Conservation (phyloP, 2,329 filamentous ascomycete species). For the Ophiosphaerella narmari region DNA sequence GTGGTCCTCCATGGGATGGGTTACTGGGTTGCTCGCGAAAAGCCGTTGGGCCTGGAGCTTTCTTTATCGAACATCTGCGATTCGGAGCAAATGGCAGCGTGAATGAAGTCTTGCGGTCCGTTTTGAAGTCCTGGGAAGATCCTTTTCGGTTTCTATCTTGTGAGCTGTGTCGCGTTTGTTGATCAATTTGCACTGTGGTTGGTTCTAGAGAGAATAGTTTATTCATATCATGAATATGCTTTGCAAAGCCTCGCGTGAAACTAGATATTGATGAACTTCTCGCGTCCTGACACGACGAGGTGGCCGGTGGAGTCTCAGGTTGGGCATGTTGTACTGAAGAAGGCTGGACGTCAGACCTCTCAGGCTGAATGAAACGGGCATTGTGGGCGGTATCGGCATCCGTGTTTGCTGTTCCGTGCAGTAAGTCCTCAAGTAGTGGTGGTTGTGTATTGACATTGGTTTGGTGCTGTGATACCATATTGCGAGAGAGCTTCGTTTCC, state of each 20-base stretch:
- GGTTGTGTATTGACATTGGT: conserved; percentile 11
- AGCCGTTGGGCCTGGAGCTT: not conserved
- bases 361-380: conserved; percentile 10
- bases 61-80: too few species aligned
- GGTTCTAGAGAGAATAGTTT: conserved; percentile 15
- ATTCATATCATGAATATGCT: conserved; percentile 28
- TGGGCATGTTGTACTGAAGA: not conserved
- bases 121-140: conserved; percentile 7
- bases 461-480: conserved; percentile 19
- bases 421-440: conserved; percentile 27
- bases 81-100: conserved; percentile 4
- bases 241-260: conserved; percentile 28
- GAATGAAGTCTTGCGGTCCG: conserved; percentile 13
- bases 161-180: not conserved
- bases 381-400: conserved; percentile 15
- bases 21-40: not conserved
- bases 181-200: conserved; percentile 1
- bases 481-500: conserved; percentile 5
- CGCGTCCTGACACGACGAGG: conserved; percentile 15
- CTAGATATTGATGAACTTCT: conserved; percentile 28
- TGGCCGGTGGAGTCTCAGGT: conserved; percentile 2
- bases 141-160: not conserved
- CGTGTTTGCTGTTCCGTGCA: conserved; percentile 14
- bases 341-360: conserved; percentile 15
- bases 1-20: not conserved